Conservation (phyloP, 306 rosid genomes). For the Prunus mume region DNA sequence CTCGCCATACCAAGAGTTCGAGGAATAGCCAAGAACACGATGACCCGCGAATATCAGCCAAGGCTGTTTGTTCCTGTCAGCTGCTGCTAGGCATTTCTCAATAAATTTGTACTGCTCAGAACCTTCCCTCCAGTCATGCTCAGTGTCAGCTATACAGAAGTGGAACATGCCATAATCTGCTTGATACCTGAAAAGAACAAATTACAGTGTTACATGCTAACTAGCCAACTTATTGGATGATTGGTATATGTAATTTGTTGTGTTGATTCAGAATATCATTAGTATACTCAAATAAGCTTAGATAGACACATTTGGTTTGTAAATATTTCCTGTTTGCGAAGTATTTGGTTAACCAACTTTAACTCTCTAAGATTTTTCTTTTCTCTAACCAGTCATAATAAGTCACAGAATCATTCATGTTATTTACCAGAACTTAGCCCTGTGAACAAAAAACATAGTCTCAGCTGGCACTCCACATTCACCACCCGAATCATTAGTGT, state of each 20-base stretch:
- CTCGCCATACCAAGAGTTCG: constrained; percentile 40
- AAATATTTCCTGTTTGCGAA: too few relatives aligned
- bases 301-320: too few relatives aligned
- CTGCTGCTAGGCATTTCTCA: constrained; percentile 79
- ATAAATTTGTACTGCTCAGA: constrained; percentile 79
- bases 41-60: constrained; percentile 86
- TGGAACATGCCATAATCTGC: constrained; percentile 86
- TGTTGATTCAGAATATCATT: too few relatives aligned
- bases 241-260: too few relatives aligned
- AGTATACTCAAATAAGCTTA: too few relatives aligned
- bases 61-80: constrained; percentile 75
- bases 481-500: constrained; percentile 72
- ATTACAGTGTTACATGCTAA: neutral
- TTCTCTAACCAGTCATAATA: too few relatives aligned
- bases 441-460: constrained; percentile 73
- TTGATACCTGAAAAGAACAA: constrained; percentile 45
- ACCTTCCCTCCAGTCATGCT: constrained; percentile 90
- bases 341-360: too few relatives aligned
- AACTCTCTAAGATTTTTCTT: too few relatives aligned
- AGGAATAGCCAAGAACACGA: constrained; percentile 86
- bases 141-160: constrained; percentile 74
- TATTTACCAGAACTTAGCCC: constrained; percentile 75
- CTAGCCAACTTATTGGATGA: too few relatives aligned
- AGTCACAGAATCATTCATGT: neutral
- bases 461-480: constrained; percentile 84